A percentile compares a stretch with the other conserved stretches of the same genome.
phyloP scores from a whole-genome alignment of 2,329 filamentous ascomycete species.

The Penicillium sp. region DNA sequence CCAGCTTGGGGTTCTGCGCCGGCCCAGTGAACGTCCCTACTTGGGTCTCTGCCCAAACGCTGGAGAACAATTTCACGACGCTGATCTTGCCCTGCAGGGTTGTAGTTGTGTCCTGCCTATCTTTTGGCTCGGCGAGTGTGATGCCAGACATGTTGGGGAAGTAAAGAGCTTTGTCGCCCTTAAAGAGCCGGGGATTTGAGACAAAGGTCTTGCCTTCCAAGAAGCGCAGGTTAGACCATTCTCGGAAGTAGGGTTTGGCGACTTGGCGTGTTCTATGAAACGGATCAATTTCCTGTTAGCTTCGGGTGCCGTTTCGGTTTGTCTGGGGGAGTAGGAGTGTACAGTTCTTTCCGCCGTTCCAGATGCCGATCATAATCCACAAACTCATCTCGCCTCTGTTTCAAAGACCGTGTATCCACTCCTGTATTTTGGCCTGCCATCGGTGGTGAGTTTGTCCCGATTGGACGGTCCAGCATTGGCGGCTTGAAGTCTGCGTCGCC shows the following conservation, averaged over 20 bases:
- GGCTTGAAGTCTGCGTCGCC: conserved; percentile 53
- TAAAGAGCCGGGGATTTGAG: conserved; percentile 81
- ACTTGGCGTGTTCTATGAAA: conserved; percentile 68
- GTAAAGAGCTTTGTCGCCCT: conserved; percentile 77
- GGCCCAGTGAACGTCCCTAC: conserved; percentile 69
- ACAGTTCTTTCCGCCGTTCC: conserved; percentile 73
- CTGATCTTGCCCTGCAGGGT: conserved; percentile 72
- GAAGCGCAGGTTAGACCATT: conserved; percentile 86
- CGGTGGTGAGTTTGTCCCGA: conserved; percentile 77
- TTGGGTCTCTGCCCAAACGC: conserved; percentile 83
- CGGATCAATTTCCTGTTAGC: not conserved
- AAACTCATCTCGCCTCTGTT: conserved; percentile 75
- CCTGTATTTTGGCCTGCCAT: conserved; percentile 79
- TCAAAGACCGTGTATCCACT: conserved; percentile 66
- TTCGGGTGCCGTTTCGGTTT: not conserved
- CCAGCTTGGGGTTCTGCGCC: conserved; percentile 69
- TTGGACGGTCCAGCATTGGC: conserved; percentile 66
- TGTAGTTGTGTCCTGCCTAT: conserved; percentile 70
- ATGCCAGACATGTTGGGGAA: conserved; percentile 89
- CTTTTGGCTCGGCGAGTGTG: conserved; percentile 66
- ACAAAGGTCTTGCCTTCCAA: conserved; percentile 88
- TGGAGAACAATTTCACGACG: conserved; percentile 79
- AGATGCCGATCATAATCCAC: conserved; percentile 84
- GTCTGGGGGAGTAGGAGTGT: conserved; percentile 28
- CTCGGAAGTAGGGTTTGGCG: conserved; percentile 88